Base-by-base conservation (phyloP, 805 yeast species). In the Jamesozyma gamospora region DNA sequence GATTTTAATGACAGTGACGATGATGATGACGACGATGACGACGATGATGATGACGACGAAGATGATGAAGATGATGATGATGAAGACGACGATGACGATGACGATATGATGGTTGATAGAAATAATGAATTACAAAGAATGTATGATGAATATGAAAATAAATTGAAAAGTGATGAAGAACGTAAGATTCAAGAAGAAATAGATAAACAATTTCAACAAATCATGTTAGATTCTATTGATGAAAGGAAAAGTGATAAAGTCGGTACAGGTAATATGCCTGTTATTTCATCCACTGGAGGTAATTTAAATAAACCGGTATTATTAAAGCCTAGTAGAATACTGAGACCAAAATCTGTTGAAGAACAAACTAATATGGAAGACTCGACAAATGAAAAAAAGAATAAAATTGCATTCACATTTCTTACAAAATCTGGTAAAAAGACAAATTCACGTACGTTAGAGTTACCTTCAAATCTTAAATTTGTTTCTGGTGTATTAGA, bases 341-440 rank as follows among this genome's bases (percentile, higher is more conserved):
- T 8, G 15, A 18, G 13, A 12, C 13, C 11, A 9, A 13, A 31
- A 12, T 11, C 9, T 15, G 15, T 8, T 19, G 24, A 28, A n/a
- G n/a, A 14, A 15, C 8, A 21, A 28, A 10, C 11, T 15, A 19
- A 13, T 6, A 2, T 19, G 11, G 12, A 15, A 4, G 4, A 9
- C 5, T 15, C 34, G 3, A 36, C 29, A 4, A 35, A 26, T 29
- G 43, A 50, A 15, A 18, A 14, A 7, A 24, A 19, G 17, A 47
- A 51, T 27, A 57, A 52, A 40, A 60, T 71, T 24, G 55, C 71
- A 12, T 79, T 79, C 53, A 71, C 74, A 3, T 66, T 81, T 40
- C 55, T 81, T 39, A 71, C 80, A 8, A 75, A 69, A 47, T 58
- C 67, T 21, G 82, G 79, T 16, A 71, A 70, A 49, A 69, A 63